phyloP scores from a whole-genome alignment of 495 filamentous ascomycete species.

The Daldinia decipiens region DNA sequence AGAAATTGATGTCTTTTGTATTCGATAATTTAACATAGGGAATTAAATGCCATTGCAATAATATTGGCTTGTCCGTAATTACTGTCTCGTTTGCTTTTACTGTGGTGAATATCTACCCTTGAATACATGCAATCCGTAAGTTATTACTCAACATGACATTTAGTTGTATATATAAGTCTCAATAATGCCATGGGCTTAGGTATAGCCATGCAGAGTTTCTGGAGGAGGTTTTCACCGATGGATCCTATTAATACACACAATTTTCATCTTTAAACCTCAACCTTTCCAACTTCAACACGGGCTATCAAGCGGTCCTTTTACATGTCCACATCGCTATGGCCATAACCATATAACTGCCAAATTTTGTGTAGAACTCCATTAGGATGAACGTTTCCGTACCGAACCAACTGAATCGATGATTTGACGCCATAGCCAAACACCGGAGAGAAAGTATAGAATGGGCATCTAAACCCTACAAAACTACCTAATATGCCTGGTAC shows the following conservation, averaged over 20 bases:
- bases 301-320: not conserved
- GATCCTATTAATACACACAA: not conserved
- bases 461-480: not conserved
- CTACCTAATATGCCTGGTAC: not conserved
- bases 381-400: slow-evolving; percentile 20
- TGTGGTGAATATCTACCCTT: not conserved
- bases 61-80: not conserved
- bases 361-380: not conserved
- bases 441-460: not conserved
- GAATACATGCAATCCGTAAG: not conserved
- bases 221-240: too few species aligned
- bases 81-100: not conserved
- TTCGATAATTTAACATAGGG: slow-evolving; percentile 26
- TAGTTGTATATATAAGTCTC: too few species aligned
- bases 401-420: slow-evolving; percentile 10
- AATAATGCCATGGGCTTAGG: not conserved
- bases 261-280: too few species aligned
- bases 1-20: slow-evolving; percentile 32
- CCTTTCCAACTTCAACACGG: not conserved
- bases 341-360: not conserved
- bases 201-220: too few species aligned
- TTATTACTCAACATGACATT: too few species aligned
- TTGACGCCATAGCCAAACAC: slow-evolving; percentile 17
- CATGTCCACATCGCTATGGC: not conserved
- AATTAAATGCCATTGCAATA: not conserved